Evolutionary conservation across 176 grass and related monocot genomes (phyloP), one percentile per base, ranked within the genome.

Genomic region (Aechmea fasciata): DNA sequence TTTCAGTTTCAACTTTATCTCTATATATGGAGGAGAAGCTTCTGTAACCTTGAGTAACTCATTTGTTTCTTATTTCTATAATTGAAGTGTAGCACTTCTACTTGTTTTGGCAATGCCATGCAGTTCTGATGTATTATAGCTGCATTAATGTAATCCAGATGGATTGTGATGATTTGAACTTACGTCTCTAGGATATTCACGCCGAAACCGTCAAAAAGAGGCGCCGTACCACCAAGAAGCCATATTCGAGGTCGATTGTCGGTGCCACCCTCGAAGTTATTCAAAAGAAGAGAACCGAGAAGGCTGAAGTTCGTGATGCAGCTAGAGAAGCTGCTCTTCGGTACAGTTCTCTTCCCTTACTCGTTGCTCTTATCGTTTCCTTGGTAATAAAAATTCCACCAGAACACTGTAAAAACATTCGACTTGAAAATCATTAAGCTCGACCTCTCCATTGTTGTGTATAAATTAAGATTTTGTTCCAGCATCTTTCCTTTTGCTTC

Each of bases 261-360:
- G 79, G 79, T 20, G 72, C 79, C 2, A 70, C 72, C 13, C 57
- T 81, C 22, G 79, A 81, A 75, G 72, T 82, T 23, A 75, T 82
- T 68, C 79, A 82, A 24, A 82, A 82, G 73, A 82, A 50, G 67
- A 82, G 59, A 82, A 13, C 67, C 14, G 73, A 82, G 67, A 76
- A 82, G 57, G 50, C 72, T 50, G 79, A 82, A 33, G 67, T 82
- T 65, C 79, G 79, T 2, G 79, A 76, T 76, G 73, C 79, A 20
- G 73, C 79, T 3, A 75, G 79, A 41, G 79, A 82, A 76, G 73
- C 79, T 1, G 73, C 79, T 28, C 79, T 82, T 22, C 66, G 72
- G 73, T 82, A 82, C 75, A 41, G 0, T 73, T 65, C 22, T 65
- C 22, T 52, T 47, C 65, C 57, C 24, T 28, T 15, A 61, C 33